Evolutionary conservation across 352 stramenopile genomes (phyloP), one percentile per base, ranked within the genome.

Genomic region (Phytophthora pinifolia): DNA sequence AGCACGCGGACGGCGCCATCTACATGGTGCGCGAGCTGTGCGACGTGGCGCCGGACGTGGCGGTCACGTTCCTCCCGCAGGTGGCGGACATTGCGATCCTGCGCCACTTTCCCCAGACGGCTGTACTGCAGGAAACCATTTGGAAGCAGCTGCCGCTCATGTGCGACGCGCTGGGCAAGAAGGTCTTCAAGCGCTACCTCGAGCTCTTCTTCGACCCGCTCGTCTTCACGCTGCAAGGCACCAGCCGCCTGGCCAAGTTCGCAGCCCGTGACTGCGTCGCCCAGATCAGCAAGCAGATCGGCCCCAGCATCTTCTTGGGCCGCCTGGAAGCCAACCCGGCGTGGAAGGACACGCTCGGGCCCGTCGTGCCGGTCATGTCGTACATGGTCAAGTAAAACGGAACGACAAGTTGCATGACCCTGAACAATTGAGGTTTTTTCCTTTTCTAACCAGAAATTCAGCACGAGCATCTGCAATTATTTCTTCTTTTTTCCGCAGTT

Each of bases 1-100:
- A 98, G 63, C 86, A 96, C 61, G 94, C 89, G 9, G 96, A 99
- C 53, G 96, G 96, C 17, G 96, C 90, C 9, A 84, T 98, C 46
- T 99, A 98, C 66, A 76, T 99, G 57, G 76, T 98, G 27, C 84
- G 94, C 10, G 95, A 99, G 63, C 74, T 98, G 14, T 96, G 84
- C 31, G 38, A 34, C 14, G 76, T 89, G 3, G 72, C 76, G 2
- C 80, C 82, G 4, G 73, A 86, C 1, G 29, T 78, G 3, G 83
- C 68, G 5, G 63, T 89, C 13, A 62, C 53, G 18, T 71, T 74
- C 35, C 72, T 93, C 6, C 75, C 83, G 8, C 51, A 66, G 4
- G 65, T 92, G 25, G 86, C 81, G 3, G 82, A 93, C 34, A 70
- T 87, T 9, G 76, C 81, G 9, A 90, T 91, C 31, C 66, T 93